A percentile compares a stretch with the other conserved stretches of the same genome.
Conservation (phyloP, 805 yeast genomes). For the Hanseniaspora lindneri region DNA sequence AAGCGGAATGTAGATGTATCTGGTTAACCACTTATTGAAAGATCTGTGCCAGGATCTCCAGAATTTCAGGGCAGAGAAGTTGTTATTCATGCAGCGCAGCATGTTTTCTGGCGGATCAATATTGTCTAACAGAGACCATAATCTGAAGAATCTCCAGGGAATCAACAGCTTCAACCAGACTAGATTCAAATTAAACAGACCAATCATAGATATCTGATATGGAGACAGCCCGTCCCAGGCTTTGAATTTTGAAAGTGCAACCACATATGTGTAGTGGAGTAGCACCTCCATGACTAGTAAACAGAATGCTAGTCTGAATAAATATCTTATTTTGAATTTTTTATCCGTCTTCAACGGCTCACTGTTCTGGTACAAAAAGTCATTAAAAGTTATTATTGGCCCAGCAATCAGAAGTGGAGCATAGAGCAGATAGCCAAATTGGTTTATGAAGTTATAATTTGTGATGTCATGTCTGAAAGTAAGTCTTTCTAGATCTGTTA, state of each 20-base stretch:
- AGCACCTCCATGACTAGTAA: constrained; percentile 79
- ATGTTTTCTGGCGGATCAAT: constrained; percentile 96
- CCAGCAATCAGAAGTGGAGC: constrained; percentile 92
- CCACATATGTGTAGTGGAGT: constrained; percentile 81
- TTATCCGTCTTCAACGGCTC: constrained; percentile 48
- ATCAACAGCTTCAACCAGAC: constrained; percentile 87
- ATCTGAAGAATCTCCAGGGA: constrained; percentile 91
- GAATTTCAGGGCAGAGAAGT: constrained; percentile 84
- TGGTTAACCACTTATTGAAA: constrained; percentile 75
- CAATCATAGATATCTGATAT: constrained; percentile 89
- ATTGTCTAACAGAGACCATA: constrained; percentile 86
- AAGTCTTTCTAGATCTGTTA: constrained; percentile 52
- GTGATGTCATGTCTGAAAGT: constrained; percentile 47
- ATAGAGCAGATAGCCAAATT: constrained; percentile 65
- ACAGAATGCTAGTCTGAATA: constrained; percentile 57
- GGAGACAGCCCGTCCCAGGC: constrained; percentile 89
- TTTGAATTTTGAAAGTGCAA: constrained; percentile 76
- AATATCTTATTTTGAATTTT: constrained; percentile 48
- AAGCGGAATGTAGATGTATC: constrained; percentile 82
- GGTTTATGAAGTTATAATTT: constrained; percentile 55
- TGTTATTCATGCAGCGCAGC: constrained; percentile 91
- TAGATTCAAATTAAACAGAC: constrained; percentile 74
- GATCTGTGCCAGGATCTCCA: constrained; percentile 99
- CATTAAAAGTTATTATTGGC: constrained; percentile 87
- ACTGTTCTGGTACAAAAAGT: constrained; percentile 63